A percentile compares a stretch with the other conserved stretches of the same genome.
phyloP scores from a whole-genome alignment of 2,329 filamentous ascomycete genomes.

The Aspergillus sp. region DNA sequence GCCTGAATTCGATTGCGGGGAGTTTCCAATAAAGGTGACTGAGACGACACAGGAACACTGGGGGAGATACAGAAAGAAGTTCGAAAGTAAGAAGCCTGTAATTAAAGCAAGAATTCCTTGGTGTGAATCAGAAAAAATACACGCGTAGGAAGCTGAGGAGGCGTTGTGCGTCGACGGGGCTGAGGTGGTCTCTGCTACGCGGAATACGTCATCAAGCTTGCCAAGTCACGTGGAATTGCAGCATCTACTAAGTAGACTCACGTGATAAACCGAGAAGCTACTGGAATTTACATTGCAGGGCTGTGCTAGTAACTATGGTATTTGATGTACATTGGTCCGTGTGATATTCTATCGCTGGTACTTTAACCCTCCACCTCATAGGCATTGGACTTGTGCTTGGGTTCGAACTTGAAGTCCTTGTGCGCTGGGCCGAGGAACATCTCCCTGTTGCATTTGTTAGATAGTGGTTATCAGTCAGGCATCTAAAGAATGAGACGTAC shows the following conservation, averaged over 20 bases:
- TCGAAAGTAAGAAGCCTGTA: background rate
- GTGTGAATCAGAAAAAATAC: no score
- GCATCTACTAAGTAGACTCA: background rate
- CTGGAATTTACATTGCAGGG: background rate
- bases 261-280: background rate
- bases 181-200: slow-evolving; percentile 62
- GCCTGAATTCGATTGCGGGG: background rate
- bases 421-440: slow-evolving; percentile 95
- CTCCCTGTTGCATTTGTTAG: slow-evolving; percentile 53
- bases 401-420: slow-evolving; percentile 85
- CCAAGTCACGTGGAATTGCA: slow-evolving; percentile 8
- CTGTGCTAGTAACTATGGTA: background rate
- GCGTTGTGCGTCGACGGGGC: background rate
- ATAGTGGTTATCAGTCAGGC: slow-evolving; percentile 1
- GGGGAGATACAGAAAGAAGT: background rate
- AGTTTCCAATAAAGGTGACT: background rate
- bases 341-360: background rate
- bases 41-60: background rate
- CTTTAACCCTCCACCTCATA: slow-evolving; percentile 65
- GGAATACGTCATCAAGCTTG: slow-evolving; percentile 29
- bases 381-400: slow-evolving; percentile 93
- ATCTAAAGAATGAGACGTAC: slow-evolving; percentile 47
- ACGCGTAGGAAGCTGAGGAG: background rate
- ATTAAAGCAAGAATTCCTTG: no score
- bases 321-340: background rate